Percentiles rank a stretch among this genome's conserved stretches.
These are phyloP conservation scores for Gymnopilus dilepis DNA, from an alignment of 768 basidiomycete genomes.

Conservation along the genomic window DNA sequence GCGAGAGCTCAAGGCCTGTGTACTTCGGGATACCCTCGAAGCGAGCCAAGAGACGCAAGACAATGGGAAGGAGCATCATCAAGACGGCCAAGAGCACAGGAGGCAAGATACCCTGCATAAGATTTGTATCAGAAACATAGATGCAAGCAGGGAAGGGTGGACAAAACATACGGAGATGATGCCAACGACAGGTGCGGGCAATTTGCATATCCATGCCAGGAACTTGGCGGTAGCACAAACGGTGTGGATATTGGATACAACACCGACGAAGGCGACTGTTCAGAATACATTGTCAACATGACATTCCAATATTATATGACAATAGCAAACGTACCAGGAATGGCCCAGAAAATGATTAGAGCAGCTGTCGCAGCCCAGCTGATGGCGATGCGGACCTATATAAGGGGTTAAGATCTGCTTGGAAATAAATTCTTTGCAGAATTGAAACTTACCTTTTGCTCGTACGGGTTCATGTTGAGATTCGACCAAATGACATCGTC, in stretches of 20 bases:
- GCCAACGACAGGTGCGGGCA: slow-evolving; percentile 71
- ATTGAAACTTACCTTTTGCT: slow-evolving; percentile 55
- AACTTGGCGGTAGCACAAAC: slow-evolving; percentile 69
- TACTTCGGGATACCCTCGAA: slow-evolving; percentile 92
- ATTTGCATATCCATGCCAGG: slow-evolving; percentile 83
- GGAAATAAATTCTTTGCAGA: neutral
- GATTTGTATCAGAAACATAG: neutral
- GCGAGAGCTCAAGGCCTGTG: slow-evolving; percentile 82
- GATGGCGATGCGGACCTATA: slow-evolving; percentile 57
- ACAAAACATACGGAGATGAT: slow-evolving; percentile 59
- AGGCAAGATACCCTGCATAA: slow-evolving; percentile 77
- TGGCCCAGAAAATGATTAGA: slow-evolving; percentile 86
- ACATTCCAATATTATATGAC: too few species aligned
- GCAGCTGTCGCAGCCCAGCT: slow-evolving; percentile 80
- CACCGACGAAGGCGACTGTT: slow-evolving; percentile 81
- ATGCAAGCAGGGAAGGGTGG: neutral
- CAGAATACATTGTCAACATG: too few species aligned
- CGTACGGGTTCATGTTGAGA: slow-evolving; percentile 88
- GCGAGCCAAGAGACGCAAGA: slow-evolving; percentile 78
- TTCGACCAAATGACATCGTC: slow-evolving; percentile 94
- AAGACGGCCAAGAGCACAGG: slow-evolving; percentile 87
- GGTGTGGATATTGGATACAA: slow-evolving; percentile 78
- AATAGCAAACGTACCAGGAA: slow-evolving; percentile 78
- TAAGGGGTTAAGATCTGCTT: neutral
- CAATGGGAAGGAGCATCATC: slow-evolving; percentile 85